Evolutionary conservation across 192 early-diverging fungal genomes (phyloP), one percentile per base, ranked within the genome.

Genomic region (Coemansia aciculifera): DNA sequence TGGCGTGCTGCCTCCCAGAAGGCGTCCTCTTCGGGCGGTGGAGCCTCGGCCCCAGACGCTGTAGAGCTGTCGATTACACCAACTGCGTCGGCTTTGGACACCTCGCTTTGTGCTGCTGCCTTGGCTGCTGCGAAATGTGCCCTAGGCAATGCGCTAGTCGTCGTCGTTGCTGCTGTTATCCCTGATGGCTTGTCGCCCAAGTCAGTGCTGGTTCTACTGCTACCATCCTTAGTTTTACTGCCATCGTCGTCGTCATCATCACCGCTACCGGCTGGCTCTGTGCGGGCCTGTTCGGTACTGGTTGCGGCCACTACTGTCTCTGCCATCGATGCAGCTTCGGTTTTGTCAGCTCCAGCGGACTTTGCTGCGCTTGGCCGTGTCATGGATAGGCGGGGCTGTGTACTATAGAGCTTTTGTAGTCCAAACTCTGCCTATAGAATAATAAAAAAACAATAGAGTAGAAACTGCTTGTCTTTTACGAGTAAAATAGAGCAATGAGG

Each of bases 1-100:
- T 77, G 85, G 71, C 91, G 90, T 12, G 92, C 86, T 3, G 94
- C 92, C 24, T 63, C 67, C 73, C 73, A 80, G 37, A 75, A 54
- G 4, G 27, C 51, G 15, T 65, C 54, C 48, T 68, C 40, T 21
- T 60, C 62, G 17, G 51, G 24, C 24, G 51, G 51, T 5, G 23
- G 51, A 27, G 66, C 43, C 51, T 62, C 10, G 17, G 60, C 57
- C 38, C 34, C 54, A 3, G 17, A 11, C 11, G 40, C 15, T 2
- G 21, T 32, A 6, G 76, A 44, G 23, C 59, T 36, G 11, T 27
- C 19, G 15, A 71, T 62, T 48, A 66, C 67, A 10, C 73, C 78
- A 3, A 63, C 38, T 15, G 67, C 78, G 8, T 63, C 78, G 17
- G 63, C 73, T 19, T 44, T 66, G 29, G 59, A 63, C 23, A 73